These are phyloP conservation scores for Penicillium sp. DNA, from an alignment of 2,329 filamentous ascomycete genomes.

Conservation along the genomic window DNA sequence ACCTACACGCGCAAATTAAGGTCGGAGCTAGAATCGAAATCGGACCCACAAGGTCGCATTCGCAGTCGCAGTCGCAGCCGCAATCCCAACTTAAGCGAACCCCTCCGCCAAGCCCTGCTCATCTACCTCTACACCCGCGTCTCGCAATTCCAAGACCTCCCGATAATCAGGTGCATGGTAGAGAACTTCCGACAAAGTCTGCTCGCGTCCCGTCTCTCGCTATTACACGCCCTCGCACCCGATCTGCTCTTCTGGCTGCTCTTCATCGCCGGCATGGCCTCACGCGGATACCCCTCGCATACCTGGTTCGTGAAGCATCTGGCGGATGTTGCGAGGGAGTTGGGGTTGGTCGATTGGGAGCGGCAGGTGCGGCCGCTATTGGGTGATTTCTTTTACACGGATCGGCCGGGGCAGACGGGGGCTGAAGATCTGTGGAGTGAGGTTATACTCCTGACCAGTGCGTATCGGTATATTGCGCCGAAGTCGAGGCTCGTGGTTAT, in stretches of 20 bases:
- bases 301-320: neutral
- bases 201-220: neutral
- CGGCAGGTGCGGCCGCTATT: neutral
- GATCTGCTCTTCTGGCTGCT: constrained; percentile 16
- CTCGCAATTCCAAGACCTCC: constrained; percentile 3
- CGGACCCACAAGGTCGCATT: too few species aligned
- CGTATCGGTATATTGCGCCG: neutral
- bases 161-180: neutral
- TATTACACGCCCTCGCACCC: neutral
- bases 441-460: neutral
- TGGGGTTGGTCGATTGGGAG: constrained; percentile 2
- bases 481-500: neutral
- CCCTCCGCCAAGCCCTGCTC: constrained; percentile 10
- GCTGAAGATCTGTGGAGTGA: constrained; percentile 10
- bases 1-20: too few species aligned
- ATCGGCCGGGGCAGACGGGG: neutral
- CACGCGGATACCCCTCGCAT: constrained; percentile 2
- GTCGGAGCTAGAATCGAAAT: neutral
- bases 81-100: constrained; percentile 1
- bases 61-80: neutral
- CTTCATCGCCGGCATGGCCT: constrained; percentile 9
- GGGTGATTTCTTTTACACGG: constrained; percentile 10
- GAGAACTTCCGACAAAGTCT: neutral
- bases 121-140: constrained; percentile 6
- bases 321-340: neutral